Percentiles rank a stretch among this genome's conserved stretches.
Conservation (phyloP, 768 basidiomycete species). For the Termitomyces titanicus region DNA sequence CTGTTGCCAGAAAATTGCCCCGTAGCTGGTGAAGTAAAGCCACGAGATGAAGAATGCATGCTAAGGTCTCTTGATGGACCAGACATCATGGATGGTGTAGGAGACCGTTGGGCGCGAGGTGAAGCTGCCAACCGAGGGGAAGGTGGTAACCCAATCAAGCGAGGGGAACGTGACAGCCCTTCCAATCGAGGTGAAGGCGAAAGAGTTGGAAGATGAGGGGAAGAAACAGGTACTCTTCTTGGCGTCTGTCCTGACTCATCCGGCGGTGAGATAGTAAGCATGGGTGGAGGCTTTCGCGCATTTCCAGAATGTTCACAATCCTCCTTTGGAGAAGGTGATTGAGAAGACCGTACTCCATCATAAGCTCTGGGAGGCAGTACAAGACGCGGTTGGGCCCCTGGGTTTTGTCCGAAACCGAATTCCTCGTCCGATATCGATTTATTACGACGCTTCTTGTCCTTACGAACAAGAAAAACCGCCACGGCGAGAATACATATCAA, state of each 20-base stretch:
- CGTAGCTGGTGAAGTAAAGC: background rate
- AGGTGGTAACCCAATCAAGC: slow-evolving; percentile 1
- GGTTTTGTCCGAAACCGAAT: slow-evolving; percentile 11
- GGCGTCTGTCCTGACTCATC: slow-evolving; percentile 3
- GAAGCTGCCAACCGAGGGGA: background rate
- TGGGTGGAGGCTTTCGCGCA: background rate
- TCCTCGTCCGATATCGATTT: slow-evolving; percentile 6
- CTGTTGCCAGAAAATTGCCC: background rate
- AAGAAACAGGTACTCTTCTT: slow-evolving; percentile 6
- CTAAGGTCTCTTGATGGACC: background rate
- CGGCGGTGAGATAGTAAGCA: slow-evolving; percentile 10
- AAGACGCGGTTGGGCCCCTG: slow-evolving; percentile 1
- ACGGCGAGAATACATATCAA: slow-evolving; percentile 1
- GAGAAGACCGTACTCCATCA: slow-evolving; percentile 4
- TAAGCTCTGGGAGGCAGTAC: slow-evolving; percentile 6
- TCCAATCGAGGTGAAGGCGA: slow-evolving; percentile 2
- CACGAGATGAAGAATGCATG: too few relatives aligned
- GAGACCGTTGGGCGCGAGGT: background rate
- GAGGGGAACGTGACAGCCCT: slow-evolving; percentile 10
- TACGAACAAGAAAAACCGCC: background rate
- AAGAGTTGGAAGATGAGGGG: background rate
- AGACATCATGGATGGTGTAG: background rate
- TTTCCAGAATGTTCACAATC: background rate
- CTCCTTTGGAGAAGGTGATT: slow-evolving; percentile 1
- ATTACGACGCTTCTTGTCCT: slow-evolving; percentile 1